Base-by-base conservation (phyloP, 345 rosid species). In the Citropsis articulata region DNA sequence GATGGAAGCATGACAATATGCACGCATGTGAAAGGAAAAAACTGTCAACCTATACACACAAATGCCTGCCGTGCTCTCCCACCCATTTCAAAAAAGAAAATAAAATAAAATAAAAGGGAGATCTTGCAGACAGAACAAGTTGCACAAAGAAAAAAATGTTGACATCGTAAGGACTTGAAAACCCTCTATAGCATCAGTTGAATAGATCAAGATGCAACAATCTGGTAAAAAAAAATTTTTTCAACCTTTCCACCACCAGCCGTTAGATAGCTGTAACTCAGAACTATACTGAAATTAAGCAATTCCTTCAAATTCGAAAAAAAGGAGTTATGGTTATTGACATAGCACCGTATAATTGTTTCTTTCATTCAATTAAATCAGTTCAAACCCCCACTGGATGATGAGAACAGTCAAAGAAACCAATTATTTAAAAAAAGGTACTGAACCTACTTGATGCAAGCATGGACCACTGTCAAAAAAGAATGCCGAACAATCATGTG, bases 381-480 rank as follows among this genome's bases (percentile, higher is more conserved):
- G 33, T 48, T 48, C 18, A 35, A 71, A 50, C 14, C 28, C 14
- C 35, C 28, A 22, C 50, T 31, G 16, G 60, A 78, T 57, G 80
- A 61, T n/a, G 68, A 35, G 7, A 61, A 84, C n/a, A 65, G 21
- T 6, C 50, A 16, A 59, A 57, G 73, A 56, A 53, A 64, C 30
- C 38, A 45, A 22, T 59, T 69, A 21, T 65, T 5, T 9, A 48
- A 73, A 25, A 21, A 61, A 70, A 66, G 68, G 75, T 72, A 78
- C 31, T 55, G 40, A 81, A 82, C 67, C 85, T 92, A 96, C 99
- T 90, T 94, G 84, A 96, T 88, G 88, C 98, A 92, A 69, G 99
- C 98, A 85, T 96, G 99, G 80, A 94, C 99, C 80, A 96, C 99
- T 31, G 98, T 90, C 86, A 96, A 85, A 87, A 96, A 96, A 25